Conservation (phyloP, 192 early-diverging fungal species). For the Linderina pennispora region DNA sequence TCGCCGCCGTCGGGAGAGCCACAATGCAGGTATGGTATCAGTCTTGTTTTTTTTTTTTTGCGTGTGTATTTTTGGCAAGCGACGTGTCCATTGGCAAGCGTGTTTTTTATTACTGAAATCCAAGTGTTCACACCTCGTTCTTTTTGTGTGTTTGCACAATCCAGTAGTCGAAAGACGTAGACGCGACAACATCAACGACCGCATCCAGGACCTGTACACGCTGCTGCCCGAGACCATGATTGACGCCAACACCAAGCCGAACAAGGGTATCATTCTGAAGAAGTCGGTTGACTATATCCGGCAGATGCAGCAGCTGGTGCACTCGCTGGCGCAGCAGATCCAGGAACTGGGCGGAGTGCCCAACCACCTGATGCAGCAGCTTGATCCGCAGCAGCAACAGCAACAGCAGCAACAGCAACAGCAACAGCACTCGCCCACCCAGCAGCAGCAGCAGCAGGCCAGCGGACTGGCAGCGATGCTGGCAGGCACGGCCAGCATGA, state of each 20-base stretch:
- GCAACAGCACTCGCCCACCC: slow-evolving; percentile 15
- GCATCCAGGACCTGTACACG: slow-evolving; percentile 85
- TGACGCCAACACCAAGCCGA: slow-evolving; percentile 81
- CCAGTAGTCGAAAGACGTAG: slow-evolving; percentile 94
- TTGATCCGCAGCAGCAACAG: too few species aligned
- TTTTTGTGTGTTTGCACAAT: too few species aligned
- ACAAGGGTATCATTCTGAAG: slow-evolving; percentile 93
- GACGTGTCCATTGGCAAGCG: too few species aligned
- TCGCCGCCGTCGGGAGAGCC: slow-evolving; percentile 87
- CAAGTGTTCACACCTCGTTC: too few species aligned
- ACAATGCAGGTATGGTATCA: too few species aligned
- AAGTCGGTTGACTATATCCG: slow-evolving; percentile 92
- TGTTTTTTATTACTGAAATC: too few species aligned
- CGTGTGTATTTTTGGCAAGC: too few species aligned
- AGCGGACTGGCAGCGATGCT: slow-evolving; percentile 44
- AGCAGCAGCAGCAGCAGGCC: slow-evolving; percentile 29
- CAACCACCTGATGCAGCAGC: slow-evolving; percentile 17
- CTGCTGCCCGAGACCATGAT: slow-evolving; percentile 76
- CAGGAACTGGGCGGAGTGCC: slow-evolving; percentile 84
- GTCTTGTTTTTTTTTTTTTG: too few species aligned
- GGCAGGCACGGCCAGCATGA: slow-evolving; percentile 28
- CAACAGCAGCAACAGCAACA: slow-evolving; percentile 53
- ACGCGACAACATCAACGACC: slow-evolving; percentile 98
- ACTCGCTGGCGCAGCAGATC: slow-evolving; percentile 57
- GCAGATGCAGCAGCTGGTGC: slow-evolving; percentile 64